Conservation (phyloP, 2,329 filamentous ascomycete species). For the Alternaria gansuensis region DNA sequence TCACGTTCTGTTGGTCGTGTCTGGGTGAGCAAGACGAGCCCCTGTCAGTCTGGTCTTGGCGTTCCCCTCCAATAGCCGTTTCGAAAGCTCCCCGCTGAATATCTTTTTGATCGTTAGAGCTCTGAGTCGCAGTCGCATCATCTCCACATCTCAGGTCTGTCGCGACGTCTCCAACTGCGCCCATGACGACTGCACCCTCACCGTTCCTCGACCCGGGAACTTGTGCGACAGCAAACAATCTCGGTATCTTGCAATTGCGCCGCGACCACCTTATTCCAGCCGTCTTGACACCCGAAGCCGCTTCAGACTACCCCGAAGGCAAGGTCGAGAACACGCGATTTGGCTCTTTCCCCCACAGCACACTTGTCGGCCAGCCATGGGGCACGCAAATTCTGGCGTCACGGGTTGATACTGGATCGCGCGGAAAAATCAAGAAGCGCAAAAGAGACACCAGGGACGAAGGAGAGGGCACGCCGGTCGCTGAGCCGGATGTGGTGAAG, state of each 20-base stretch:
- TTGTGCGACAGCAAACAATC: constrained; percentile 68
- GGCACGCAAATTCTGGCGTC: constrained; percentile 91
- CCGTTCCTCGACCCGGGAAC: constrained; percentile 80
- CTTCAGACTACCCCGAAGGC: constrained; percentile 57
- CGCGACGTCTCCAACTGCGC: background rate
- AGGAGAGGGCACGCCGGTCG: constrained; percentile 24
- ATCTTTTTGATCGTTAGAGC: constrained; percentile 24
- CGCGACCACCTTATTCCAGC: constrained; percentile 85
- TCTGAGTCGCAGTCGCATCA: constrained; percentile 11
- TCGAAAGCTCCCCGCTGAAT: constrained; percentile 39
- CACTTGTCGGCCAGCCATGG: constrained; percentile 77
- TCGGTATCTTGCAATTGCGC: constrained; percentile 88
- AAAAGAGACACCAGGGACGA: constrained; percentile 55
- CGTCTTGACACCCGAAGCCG: constrained; percentile 58
- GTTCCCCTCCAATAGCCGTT: constrained; percentile 36
- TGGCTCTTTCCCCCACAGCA: constrained; percentile 71
- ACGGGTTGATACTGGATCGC: constrained; percentile 88
- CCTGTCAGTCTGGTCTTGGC: constrained; percentile 39
- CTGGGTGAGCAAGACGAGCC: constrained; percentile 15
- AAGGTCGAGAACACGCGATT: constrained; percentile 85
- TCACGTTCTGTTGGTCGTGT: constrained; percentile 24
- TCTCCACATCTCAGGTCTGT: constrained; percentile 5
- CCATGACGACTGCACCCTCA: constrained; percentile 60
- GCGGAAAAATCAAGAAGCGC: constrained; percentile 68
- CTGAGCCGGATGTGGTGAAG: constrained; percentile 46